These are phyloP conservation scores for Zea luxurians DNA, from an alignment of 176 grass and related monocot genomes.

Conservation along the genomic window DNA sequence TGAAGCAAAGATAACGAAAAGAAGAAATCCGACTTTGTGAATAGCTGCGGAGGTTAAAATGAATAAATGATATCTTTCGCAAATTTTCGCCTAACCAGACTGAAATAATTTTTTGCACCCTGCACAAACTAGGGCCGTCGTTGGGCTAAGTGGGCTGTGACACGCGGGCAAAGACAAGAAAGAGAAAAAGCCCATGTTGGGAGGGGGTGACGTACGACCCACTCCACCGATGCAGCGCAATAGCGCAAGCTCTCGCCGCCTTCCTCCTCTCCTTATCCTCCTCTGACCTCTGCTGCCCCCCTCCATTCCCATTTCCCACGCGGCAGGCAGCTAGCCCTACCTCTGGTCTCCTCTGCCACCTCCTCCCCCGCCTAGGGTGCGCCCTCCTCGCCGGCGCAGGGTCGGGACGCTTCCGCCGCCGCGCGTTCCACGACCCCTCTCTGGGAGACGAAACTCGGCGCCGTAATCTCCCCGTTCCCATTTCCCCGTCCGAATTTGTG, in stretches of 20 bases:
- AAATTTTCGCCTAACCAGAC: not conserved
- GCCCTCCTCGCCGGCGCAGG: slow-evolving; percentile 10
- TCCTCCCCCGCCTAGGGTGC: not conserved
- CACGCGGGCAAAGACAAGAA: not conserved
- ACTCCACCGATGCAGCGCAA: not conserved
- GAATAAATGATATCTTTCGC: no score
- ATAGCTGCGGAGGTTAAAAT: no score
- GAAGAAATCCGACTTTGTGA: no score
- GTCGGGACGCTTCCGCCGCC: slow-evolving; percentile 6
- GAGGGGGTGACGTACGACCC: slow-evolving; percentile 14
- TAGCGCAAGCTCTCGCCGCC: slow-evolving; percentile 23
- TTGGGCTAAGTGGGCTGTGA: not conserved
- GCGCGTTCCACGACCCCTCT: not conserved
- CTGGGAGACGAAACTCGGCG: not conserved
- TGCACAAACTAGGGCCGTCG: not conserved
- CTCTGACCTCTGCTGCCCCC: not conserved
- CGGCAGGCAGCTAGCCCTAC: not conserved
- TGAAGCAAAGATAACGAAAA: no score
- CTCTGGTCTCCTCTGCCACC: not conserved
- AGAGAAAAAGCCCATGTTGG: not conserved
- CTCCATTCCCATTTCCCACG: not conserved
- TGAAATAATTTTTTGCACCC: not conserved
- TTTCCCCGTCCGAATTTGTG: not conserved
- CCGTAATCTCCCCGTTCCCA: not conserved
- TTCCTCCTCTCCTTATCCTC: slow-evolving; percentile 44